These are phyloP conservation scores for Monosporascus ibericus DNA, from an alignment of 2,329 filamentous ascomycete genomes.

Conservation along the genomic window DNA sequence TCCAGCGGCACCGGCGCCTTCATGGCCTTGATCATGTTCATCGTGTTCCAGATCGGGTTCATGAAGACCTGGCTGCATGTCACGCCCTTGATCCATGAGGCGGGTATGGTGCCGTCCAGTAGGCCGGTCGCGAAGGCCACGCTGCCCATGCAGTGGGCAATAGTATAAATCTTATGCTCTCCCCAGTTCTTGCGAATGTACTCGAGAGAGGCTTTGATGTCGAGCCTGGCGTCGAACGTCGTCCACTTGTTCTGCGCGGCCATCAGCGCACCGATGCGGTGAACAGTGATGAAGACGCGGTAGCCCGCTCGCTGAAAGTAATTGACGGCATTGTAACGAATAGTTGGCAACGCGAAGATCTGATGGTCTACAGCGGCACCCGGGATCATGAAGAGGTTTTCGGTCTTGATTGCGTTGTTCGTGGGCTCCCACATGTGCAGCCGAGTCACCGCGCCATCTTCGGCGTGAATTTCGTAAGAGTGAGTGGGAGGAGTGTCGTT, in stretches of 20 bases:
- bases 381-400: constrained; percentile 55
- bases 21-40: constrained; percentile 51
- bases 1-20: constrained; percentile 43
- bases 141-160: constrained; percentile 59
- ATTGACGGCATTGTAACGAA: constrained; percentile 57
- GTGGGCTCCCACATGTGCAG: constrained; percentile 54
- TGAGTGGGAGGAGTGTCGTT: constrained; percentile 42
- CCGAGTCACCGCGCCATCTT: constrained; percentile 45
- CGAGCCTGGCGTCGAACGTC: constrained; percentile 53
- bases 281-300: constrained; percentile 51
- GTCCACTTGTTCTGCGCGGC: constrained; percentile 48
- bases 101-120: constrained; percentile 54
- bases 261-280: constrained; percentile 50
- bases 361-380: constrained; percentile 58
- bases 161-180: constrained; percentile 44
- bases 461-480: constrained; percentile 41
- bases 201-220: constrained; percentile 50
- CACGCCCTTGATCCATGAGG: constrained; percentile 51
- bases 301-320: constrained; percentile 57
- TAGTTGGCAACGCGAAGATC: constrained; percentile 57
- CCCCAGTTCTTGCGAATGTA: constrained; percentile 37
- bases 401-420: constrained; percentile 28
- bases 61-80: constrained; percentile 58
- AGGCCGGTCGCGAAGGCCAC: constrained; percentile 54
- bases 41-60: constrained; percentile 51